These are phyloP conservation scores for Trematosphaeria pertusa DNA, from an alignment of 2,329 filamentous ascomycete species.

Conservation along the genomic window DNA sequence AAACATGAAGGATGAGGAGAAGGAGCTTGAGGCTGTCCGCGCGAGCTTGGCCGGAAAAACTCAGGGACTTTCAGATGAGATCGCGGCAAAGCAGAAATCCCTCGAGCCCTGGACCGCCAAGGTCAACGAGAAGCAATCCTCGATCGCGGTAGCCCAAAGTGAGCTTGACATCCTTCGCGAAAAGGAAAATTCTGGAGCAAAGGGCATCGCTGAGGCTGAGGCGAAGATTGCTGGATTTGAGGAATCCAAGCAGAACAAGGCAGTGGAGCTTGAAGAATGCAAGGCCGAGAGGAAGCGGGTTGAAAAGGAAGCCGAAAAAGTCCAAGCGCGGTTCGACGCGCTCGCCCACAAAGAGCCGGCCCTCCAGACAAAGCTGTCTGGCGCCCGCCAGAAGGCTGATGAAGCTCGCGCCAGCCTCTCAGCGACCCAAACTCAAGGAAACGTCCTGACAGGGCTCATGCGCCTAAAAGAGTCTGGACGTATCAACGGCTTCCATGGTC, in stretches of 20 bases:
- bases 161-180: conserved; percentile 92
- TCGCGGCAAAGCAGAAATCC: conserved; percentile 88
- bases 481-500: conserved; percentile 95
- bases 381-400: conserved; percentile 90
- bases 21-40: conserved; percentile 81
- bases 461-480: conserved; percentile 94
- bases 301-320: conserved; percentile 75
- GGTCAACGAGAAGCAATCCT: conserved; percentile 94
- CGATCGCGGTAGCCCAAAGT: conserved; percentile 92
- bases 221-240: conserved; percentile 78
- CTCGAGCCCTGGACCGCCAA: conserved; percentile 97
- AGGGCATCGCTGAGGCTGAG: conserved; percentile 83
- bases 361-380: conserved; percentile 83
- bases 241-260: conserved; percentile 73
- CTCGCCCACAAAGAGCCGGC: conserved; percentile 80
- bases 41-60: conserved; percentile 94
- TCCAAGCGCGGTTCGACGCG: conserved; percentile 75
- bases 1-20: conserved; percentile 78
- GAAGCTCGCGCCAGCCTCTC: conserved; percentile 91
- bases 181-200: conserved; percentile 84
- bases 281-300: conserved; percentile 74
- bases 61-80: conserved; percentile 90
- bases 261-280: conserved; percentile 76
- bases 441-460: conserved; percentile 90
- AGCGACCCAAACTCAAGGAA: conserved; percentile 89